These are phyloP conservation scores for Austroboletus festivus DNA, from an alignment of 768 basidiomycete species.

Conservation along the genomic window DNA sequence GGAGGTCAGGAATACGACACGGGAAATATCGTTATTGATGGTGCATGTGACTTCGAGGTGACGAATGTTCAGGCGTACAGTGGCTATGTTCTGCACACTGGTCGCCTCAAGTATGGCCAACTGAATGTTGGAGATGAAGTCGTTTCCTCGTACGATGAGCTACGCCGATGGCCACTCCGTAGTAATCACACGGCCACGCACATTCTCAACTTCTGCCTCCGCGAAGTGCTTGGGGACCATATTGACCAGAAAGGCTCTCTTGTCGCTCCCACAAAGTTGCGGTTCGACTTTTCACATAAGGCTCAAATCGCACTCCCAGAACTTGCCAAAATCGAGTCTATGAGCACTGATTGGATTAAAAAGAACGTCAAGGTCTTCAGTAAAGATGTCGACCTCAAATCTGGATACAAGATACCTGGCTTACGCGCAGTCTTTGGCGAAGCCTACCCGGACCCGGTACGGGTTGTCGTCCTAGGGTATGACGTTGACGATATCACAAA, in stretches of 20 bases:
- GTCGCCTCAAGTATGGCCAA: conserved; percentile 83
- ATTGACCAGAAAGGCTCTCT: conserved; percentile 98
- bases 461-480: conserved; percentile 89
- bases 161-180: conserved; percentile 91
- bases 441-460: conserved; percentile 94
- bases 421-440: conserved; percentile 97
- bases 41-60: conserved; percentile 88
- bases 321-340: conserved; percentile 75
- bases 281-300: conserved; percentile 99
- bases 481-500: conserved; percentile 81
- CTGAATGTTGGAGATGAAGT: conserved; percentile 78
- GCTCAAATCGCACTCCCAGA: conserved; percentile 76
- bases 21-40: conserved; percentile 91
- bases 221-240: conserved; percentile 94
- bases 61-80: conserved; percentile 91
- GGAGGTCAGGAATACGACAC: conserved; percentile 98
- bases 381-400: conserved; percentile 75
- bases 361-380: conserved; percentile 86
- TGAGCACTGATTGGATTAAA: conserved; percentile 87
- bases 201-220: conserved; percentile 90
- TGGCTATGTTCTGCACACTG: conserved; percentile 94
- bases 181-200: conserved; percentile 99
- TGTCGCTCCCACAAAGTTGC: conserved; percentile 91
- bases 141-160: conserved; percentile 90
- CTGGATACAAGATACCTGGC: conserved; percentile 87